These are phyloP conservation scores for Blastobotrys chiropterorum DNA, from an alignment of 805 yeast genomes.

Conservation along the genomic window DNA sequence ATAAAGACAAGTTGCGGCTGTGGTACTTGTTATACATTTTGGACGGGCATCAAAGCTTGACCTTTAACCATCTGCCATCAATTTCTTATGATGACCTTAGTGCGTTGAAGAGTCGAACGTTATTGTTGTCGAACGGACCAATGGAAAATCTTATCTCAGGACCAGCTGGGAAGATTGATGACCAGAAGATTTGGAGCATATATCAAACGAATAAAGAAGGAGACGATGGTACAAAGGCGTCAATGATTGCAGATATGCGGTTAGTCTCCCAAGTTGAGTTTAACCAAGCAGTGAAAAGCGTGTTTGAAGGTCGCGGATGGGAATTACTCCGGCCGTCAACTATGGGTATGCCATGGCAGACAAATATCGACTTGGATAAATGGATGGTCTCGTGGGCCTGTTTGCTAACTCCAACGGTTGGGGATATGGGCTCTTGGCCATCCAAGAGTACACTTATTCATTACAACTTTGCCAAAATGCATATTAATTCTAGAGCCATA, in stretches of 20 bases:
- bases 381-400: slow-evolving; percentile 84
- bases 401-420: slow-evolving; percentile 50
- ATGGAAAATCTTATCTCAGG: too few relatives aligned
- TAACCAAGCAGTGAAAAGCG: slow-evolving; percentile 55
- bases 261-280: slow-evolving; percentile 66
- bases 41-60: slow-evolving; percentile 64
- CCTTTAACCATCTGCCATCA: slow-evolving; percentile 51
- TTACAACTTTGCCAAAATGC: slow-evolving; percentile 71
- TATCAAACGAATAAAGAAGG: neutral
- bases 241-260: slow-evolving; percentile 39
- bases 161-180: slow-evolving; percentile 3
- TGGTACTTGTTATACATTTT: slow-evolving; percentile 63
- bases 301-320: slow-evolving; percentile 56
- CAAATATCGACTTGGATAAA: slow-evolving; percentile 60
- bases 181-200: neutral
- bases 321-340: slow-evolving; percentile 51
- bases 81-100: slow-evolving; percentile 42
- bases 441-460: slow-evolving; percentile 63
- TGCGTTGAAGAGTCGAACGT: slow-evolving; percentile 37
- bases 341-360: slow-evolving; percentile 62
- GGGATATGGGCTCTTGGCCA: slow-evolving; percentile 50
- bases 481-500: slow-evolving; percentile 42
- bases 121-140: too few relatives aligned
- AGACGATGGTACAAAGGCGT: neutral
- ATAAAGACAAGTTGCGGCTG: slow-evolving; percentile 46